Evolutionary conservation across 169 alveolate species (phyloP).

Genomic region (Babesia bovis): DNA sequence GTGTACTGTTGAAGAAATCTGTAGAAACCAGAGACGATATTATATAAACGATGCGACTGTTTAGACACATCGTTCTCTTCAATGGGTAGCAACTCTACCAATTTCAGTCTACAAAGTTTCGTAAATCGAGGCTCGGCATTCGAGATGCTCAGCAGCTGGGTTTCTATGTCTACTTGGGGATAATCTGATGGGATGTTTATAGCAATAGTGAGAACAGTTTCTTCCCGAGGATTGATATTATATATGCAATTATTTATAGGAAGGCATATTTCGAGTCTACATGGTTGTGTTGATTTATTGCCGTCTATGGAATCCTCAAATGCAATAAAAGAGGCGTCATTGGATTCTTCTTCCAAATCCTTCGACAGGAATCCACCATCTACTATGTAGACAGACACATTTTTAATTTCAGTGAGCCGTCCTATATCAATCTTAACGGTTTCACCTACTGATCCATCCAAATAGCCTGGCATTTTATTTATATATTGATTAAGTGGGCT

Average conservation of each 20-base stretch:
- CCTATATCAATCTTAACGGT: slow-evolving; percentile 24
- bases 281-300: background rate
- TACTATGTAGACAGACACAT: slow-evolving; percentile 23
- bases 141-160: slow-evolving; percentile 21
- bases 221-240: slow-evolving; percentile 28
- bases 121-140: slow-evolving; percentile 20
- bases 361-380: slow-evolving; percentile 39
- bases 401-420: slow-evolving; percentile 17
- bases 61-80: background rate
- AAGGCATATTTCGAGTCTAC: slow-evolving; percentile 30
- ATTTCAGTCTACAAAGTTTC: background rate
- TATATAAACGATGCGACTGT: background rate
- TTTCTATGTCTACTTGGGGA: slow-evolving; percentile 12
- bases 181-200: slow-evolving; percentile 35
- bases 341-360: slow-evolving; percentile 20
- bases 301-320: slow-evolving; percentile 38
- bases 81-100: background rate
- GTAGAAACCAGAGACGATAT: slow-evolving; percentile 27
- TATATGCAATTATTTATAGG: slow-evolving; percentile 18
- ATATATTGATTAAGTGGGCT: no score
- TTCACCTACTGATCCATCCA: background rate
- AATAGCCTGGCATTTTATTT: background rate
- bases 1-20: slow-evolving; percentile 25
- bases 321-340: background rate
- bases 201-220: slow-evolving; percentile 27